Base-by-base conservation (phyloP, 2,329 filamentous ascomycete genomes). In the Coniochaeta sp. region DNA sequence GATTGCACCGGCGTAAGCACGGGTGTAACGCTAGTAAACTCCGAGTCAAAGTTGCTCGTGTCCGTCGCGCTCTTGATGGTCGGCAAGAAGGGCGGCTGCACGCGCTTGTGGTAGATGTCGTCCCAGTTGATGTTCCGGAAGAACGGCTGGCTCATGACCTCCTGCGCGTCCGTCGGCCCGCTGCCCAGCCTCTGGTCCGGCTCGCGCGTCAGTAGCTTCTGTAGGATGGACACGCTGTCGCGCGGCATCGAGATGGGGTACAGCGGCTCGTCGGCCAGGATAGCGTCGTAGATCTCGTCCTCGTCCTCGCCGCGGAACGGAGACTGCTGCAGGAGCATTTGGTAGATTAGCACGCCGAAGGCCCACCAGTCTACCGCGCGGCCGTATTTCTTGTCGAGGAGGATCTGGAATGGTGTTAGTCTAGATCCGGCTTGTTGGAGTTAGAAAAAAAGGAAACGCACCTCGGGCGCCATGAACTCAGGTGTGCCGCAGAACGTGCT, bases 401-500 rank as follows among this genome's bases (percentile, higher is more conserved):
- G 79, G 76, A 99, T 99, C 89, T 96, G 63, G 4, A n/a, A 26
- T 9, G 5, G 28, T 8, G 36, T 52, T 38, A 50, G 38, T 9
- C n/a, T 81, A 97, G 97, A 73, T 97, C 93, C 60, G 97, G 47
- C 97, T 78, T 75, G 97, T 97, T 88, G 93, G 63, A n/a, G 16
- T 16, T 12, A 17, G 16, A 2, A 1, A 2, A 10, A 14, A 59
- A 14, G 19, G 36, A 17, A 32, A 70, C 79, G 69, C 81, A 96
- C 91, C 81, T 99, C 95, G 9, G 95, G 95, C 9, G 95, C 95
- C 95, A 99, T 99, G 67, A 99, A 99, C 72, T 99, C 95, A 17
- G 95, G 95, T n/a, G 95, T 99, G 74, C 95, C 95, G 72, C 95
- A 99, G 80, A 99, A 99, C 8, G 95, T 99, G 77, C 93, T 93